Percentiles rank a stretch among this genome's conserved stretches.
Conservation (phyloP, 2,329 filamentous ascomycete species). For the Ophioceras dolichostomum region DNA sequence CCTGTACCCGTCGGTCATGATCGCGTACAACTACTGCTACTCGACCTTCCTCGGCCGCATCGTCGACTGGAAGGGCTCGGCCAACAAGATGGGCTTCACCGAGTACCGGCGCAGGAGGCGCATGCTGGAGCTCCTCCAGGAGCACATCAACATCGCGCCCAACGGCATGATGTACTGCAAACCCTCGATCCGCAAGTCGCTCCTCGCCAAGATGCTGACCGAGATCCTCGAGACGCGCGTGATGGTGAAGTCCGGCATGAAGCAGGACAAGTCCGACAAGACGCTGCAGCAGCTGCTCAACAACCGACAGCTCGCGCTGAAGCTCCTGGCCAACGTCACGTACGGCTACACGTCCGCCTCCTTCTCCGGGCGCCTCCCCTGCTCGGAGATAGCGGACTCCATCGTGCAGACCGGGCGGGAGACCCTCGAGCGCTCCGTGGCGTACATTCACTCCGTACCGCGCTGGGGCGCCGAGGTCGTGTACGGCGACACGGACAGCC, state of each 20-base stretch:
- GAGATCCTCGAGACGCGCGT: constrained; percentile 93
- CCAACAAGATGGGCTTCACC: constrained; percentile 92
- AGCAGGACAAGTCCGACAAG: constrained; percentile 79
- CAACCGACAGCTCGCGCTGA: constrained; percentile 86
- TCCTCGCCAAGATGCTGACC: constrained; percentile 90
- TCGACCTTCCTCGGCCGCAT: constrained; percentile 89
- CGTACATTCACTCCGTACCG: constrained; percentile 76
- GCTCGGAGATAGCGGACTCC: constrained; percentile 93
- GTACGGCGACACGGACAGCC: constrained; percentile 92
- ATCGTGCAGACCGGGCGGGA: constrained; percentile 95
- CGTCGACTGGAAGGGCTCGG: constrained; percentile 71
- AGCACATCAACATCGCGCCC: constrained; percentile 82
- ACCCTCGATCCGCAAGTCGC: constrained; percentile 71
- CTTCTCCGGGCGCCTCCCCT: constrained; percentile 95
- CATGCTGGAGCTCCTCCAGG: constrained; percentile 64
- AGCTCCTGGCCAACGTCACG: constrained; percentile 95
- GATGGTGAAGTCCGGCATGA: constrained; percentile 98
- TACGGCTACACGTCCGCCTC: constrained; percentile 92
- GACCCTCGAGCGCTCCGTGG: constrained; percentile 87
- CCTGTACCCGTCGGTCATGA: constrained; percentile 95
- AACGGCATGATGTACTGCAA: constrained; percentile 97
- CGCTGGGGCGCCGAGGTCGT: constrained; percentile 93
- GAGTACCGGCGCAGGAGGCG: constrained; percentile 70
- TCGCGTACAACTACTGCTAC: constrained; percentile 98
- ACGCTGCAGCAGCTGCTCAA: constrained; percentile 77